Conservation (phyloP, 495 filamentous ascomycete genomes). For the Bacidia gigantensis region DNA sequence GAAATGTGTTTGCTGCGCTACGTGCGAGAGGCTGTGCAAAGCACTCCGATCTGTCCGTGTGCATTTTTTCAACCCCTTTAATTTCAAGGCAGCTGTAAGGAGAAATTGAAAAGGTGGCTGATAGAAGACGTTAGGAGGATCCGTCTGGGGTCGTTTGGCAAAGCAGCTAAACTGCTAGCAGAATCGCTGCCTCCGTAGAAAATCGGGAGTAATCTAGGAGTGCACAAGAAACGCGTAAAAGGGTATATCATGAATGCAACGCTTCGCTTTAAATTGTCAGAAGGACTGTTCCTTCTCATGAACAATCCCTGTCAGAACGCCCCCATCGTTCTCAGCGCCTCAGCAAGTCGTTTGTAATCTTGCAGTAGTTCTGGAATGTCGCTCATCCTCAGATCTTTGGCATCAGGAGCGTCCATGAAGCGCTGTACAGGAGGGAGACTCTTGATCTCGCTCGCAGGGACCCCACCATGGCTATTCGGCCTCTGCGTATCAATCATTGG, state of each 20-base stretch:
- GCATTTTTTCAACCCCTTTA: no score
- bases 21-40: not conserved
- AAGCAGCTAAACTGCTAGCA: no score
- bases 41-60: no score
- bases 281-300: not conserved
- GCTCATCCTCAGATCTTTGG: conserved; percentile 61
- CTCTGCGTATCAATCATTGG: conserved; percentile 1
- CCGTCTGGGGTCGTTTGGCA: no score
- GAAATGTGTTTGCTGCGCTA: not conserved
- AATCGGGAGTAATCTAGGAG: no score
- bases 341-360: conserved; percentile 77
- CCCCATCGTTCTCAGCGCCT: conserved; percentile 46
- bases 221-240: not conserved
- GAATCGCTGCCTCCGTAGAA: no score
- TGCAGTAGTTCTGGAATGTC: conserved; percentile 71
- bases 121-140: no score
- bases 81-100: no score
- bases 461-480: not conserved
- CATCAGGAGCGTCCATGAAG: conserved; percentile 69
- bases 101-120: no score
- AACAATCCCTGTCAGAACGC: conserved; percentile 29
- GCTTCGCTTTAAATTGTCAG: not conserved
- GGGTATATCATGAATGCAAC: not conserved
- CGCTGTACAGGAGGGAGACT: conserved; percentile 31
- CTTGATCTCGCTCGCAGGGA: not conserved